Evolutionary conservation across 257 asterid genomes (phyloP).

Genomic region (Catharanthus roseus): DNA sequence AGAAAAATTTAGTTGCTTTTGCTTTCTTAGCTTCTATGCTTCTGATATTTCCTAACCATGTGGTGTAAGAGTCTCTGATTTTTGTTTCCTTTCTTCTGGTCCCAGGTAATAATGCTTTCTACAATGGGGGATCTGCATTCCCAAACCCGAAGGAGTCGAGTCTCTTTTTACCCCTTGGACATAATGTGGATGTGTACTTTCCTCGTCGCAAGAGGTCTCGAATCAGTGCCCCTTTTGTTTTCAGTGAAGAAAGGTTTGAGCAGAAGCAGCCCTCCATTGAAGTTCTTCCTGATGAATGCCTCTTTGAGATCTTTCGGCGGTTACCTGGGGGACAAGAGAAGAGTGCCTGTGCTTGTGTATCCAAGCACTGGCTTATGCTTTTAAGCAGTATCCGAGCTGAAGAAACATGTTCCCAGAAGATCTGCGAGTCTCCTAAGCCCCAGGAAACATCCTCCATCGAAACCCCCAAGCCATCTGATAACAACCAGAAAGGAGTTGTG

Average conservation of each 20-base stretch:
- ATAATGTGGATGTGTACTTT: slow-evolving; percentile 59
- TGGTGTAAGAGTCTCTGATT: slow-evolving; percentile 17
- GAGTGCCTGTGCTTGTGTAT: slow-evolving; percentile 72
- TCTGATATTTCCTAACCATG: background rate
- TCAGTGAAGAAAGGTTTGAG: slow-evolving; percentile 25
- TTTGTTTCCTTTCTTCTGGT: slow-evolving; percentile 11
- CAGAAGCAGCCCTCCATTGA: slow-evolving; percentile 62
- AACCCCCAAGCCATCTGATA: slow-evolving; percentile 22
- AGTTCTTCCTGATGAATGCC: slow-evolving; percentile 92
- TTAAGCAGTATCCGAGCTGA: slow-evolving; percentile 64
- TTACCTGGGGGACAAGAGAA: slow-evolving; percentile 64
- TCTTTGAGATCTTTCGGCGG: slow-evolving; percentile 83
- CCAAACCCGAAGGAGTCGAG: slow-evolving; percentile 53
- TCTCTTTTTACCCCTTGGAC: slow-evolving; percentile 41
- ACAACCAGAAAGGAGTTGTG: slow-evolving; percentile 31
- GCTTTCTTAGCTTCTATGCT: background rate
- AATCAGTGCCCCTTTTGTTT: slow-evolving; percentile 56
- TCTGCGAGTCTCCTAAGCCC: slow-evolving; percentile 22
- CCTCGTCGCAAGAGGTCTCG: slow-evolving; percentile 83
- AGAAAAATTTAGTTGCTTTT: background rate
- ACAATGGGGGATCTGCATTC: slow-evolving; percentile 42
- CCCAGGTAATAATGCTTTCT: slow-evolving; percentile 54
- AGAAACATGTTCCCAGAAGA: slow-evolving; percentile 32
- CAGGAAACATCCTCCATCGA: slow-evolving; percentile 25
- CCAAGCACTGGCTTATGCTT: slow-evolving; percentile 91